Evolutionary conservation across 768 basidiomycete genomes (phyloP).

Genomic region (Pholiota microspora): DNA sequence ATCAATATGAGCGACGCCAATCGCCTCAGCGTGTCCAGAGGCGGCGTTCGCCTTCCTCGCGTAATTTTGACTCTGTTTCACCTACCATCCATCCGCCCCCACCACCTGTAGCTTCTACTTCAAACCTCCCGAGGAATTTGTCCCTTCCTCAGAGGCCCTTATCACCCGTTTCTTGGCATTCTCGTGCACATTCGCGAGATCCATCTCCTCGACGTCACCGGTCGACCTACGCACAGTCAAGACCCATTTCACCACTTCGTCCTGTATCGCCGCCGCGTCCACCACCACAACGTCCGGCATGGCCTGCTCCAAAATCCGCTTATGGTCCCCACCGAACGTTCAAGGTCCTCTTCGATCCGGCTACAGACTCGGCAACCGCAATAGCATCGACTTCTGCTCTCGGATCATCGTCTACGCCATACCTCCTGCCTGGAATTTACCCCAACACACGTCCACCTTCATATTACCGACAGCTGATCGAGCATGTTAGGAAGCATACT

Average conservation of each 20-base stretch:
- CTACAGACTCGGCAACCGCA: constrained; percentile 38
- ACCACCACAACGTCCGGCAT: constrained; percentile 39
- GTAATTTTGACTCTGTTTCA: constrained; percentile 18
- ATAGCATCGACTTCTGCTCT: constrained; percentile 10
- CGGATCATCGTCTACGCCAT: neutral
- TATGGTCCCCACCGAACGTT: constrained; percentile 45
- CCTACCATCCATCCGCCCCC: constrained; percentile 21
- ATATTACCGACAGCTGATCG: constrained; percentile 38
- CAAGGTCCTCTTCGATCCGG: constrained; percentile 65
- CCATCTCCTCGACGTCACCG: constrained; percentile 25
- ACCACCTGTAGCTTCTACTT: constrained; percentile 33
- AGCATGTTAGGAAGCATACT: constrained; percentile 35
- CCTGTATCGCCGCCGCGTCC: constrained; percentile 14
- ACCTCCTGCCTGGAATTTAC: constrained; percentile 10
- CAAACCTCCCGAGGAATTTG: constrained; percentile 34
- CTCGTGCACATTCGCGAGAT: constrained; percentile 1
- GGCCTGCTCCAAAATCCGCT: constrained; percentile 56
- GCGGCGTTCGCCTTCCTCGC: constrained; percentile 17
- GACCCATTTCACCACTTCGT: constrained; percentile 16
- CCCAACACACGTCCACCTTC: constrained; percentile 17
- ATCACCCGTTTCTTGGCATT: constrained; percentile 21
- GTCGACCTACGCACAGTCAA: constrained; percentile 28
- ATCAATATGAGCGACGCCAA: constrained; percentile 25
- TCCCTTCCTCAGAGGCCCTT: constrained; percentile 29
- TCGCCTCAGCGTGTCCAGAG: constrained; percentile 22